Conservation (phyloP, 208 protist genomes). For the Leishmania guyanensis region DNA sequence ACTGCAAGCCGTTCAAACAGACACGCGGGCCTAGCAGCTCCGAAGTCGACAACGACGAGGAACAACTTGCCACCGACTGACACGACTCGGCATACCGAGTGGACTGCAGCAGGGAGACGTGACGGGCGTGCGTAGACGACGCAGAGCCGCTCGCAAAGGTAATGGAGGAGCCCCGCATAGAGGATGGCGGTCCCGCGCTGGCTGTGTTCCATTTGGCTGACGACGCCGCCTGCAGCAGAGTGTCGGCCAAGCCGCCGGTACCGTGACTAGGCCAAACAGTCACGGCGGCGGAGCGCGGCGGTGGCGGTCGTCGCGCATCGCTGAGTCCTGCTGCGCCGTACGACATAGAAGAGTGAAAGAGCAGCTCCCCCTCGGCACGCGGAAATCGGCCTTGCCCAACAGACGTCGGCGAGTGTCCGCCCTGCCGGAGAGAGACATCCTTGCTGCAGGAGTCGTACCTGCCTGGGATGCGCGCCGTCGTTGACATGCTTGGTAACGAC, state of each 20-base stretch:
- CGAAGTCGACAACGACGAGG: slow-evolving; percentile 7
- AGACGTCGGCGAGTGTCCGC: slow-evolving; percentile 28
- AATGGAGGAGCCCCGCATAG: slow-evolving; percentile 29
- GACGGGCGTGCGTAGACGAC: slow-evolving; percentile 3
- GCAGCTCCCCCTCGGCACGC: slow-evolving; percentile 3
- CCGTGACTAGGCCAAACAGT: neutral
- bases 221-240: neutral
- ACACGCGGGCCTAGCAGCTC: slow-evolving; percentile 1
- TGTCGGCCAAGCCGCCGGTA: neutral
- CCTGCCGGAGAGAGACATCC: slow-evolving; percentile 22
- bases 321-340: neutral
- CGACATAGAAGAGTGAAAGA: neutral
- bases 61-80: slow-evolving; percentile 16
- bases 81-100: slow-evolving; percentile 12
- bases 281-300: slow-evolving; percentile 17
- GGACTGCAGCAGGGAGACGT: slow-evolving; percentile 15
- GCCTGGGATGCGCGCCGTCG: slow-evolving; percentile 25
- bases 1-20: neutral
- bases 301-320: neutral
- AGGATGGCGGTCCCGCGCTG: slow-evolving; percentile 16
- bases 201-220: slow-evolving; percentile 19
- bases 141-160: slow-evolving; percentile 30
- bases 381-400: slow-evolving; percentile 26
- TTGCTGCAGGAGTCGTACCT: slow-evolving; percentile 19
- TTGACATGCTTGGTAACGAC: neutral